Base-by-base conservation (phyloP, 1,139 yeast species). In the Pneumocystis wakefieldiae region DNA sequence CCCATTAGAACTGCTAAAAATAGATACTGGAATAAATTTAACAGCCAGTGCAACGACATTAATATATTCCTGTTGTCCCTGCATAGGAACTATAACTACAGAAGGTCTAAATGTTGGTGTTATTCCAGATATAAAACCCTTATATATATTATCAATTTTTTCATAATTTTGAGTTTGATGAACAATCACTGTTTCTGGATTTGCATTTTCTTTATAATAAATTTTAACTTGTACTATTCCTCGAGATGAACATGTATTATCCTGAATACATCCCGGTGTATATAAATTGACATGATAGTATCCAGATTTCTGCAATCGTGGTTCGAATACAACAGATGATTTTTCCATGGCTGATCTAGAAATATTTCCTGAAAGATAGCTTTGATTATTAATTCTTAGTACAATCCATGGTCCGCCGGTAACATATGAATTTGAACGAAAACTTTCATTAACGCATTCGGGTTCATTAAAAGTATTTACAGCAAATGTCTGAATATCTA, bases 181-280 rank as follows among this genome's bases (percentile, higher is more conserved):
- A 48, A 90, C 77, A 67, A 59, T 72, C 77, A 76, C 39, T 75
- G 74, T 70, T 1, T 78, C 68, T 0, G 80, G 75, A 24, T 79
- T 80, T 10, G 73, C 70, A 3, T 73, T 71, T 4, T 70, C 69
- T 57, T 80, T 78, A 60, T 78, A 76, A 65, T 78, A 79, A 1
- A 91, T 77, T 0, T 95, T 80, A 0, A 86, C 96, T 69, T 87
- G 87, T 5, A 88, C 92, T 38, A 83, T 81, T 5, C 95, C 90
- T 72, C 99, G 81, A 29, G 76, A 68, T 35, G 72, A 69, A 74
- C 99, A 92, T 0, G 95, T 80, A 59, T 77, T 75, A 71, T 88
- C 96, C 10, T 71, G 73, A 1, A 75, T 66, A 75, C 99, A 92
- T 0, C 98, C 97, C 0, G 97, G 97, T 0, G 98, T 92, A 68